These are phyloP conservation scores for Globisporangium nagaii DNA, from an alignment of 352 stramenopile genomes.

Conservation along the genomic window DNA sequence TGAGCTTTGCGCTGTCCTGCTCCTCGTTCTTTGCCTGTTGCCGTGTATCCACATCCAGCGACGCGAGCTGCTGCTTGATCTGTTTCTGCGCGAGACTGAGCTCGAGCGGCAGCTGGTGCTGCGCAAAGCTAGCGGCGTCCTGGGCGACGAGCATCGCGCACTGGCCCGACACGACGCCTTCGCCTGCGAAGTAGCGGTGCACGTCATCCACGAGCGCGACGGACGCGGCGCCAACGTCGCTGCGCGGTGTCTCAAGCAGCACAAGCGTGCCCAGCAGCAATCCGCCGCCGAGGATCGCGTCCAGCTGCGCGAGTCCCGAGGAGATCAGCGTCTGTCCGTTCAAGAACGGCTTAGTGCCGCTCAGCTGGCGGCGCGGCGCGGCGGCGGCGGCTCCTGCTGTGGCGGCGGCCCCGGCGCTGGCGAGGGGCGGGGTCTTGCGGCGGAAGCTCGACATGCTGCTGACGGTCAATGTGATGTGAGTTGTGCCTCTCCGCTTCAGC, in stretches of 20 bases:
- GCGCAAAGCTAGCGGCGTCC: conserved; percentile 31
- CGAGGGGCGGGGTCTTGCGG: conserved; percentile 17
- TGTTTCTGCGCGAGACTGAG: conserved; percentile 64
- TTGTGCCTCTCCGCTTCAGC: too few species aligned
- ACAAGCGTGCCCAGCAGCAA: conserved; percentile 45
- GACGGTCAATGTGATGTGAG: too few species aligned
- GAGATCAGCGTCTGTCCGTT: conserved; percentile 63
- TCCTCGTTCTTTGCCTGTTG: background rate
- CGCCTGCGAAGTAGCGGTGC: conserved; percentile 57
- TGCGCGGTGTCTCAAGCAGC: conserved; percentile 35
- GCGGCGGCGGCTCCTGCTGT: background rate
- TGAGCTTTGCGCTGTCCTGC: conserved; percentile 22
- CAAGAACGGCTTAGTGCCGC: conserved; percentile 61
- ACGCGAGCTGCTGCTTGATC: conserved; percentile 46
- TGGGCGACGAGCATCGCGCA: conserved; percentile 27
- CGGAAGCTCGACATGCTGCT: conserved; percentile 42
- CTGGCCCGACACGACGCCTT: conserved; percentile 46
- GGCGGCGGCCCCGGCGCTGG: background rate
- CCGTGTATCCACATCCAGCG: background rate
- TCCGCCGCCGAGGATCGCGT: conserved; percentile 48
- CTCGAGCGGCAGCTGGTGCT: conserved; percentile 44
- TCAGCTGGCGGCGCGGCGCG: conserved; percentile 5
- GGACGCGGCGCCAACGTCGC: conserved; percentile 15
- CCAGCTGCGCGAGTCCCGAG: conserved; percentile 43
- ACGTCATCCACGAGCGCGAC: conserved; percentile 38